Evolutionary conservation across 495 filamentous ascomycete genomes (phyloP), one percentile per base, ranked within the genome.

Genomic region (Chlorociboria aeruginascens): DNA sequence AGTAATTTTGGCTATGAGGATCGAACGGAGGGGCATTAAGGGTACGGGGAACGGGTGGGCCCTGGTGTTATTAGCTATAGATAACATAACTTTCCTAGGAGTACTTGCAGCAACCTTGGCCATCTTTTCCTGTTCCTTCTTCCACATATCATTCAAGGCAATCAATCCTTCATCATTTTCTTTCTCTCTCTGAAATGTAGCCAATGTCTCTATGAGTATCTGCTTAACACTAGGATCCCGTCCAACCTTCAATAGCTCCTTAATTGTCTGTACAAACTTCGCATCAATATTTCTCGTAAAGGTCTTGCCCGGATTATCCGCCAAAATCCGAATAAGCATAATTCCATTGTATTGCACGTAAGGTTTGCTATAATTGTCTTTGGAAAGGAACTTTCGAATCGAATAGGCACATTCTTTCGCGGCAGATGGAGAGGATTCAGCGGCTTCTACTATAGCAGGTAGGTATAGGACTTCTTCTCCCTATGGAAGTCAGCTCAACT

Each of bases 291-390:
- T 88, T 47, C 82, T 73, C 8, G 89, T 92, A 61, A 99, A 97
- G 12, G 79, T 86, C 48, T 70, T 73, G 20, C 92, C 93, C 0
- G 92, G 92, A 63, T 99, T 96, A 61, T 97, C 89, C 46, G 75
- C 70, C 32, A 99, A 70, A 59, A 99, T 99, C 35, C 92, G 82
- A 46, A 89, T 76, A 42, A 99, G 73, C 93, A 97, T 99, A 55
- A 97, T 83, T 44, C 85, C 83, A 68, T 97, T 96, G 71, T 95
- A 96, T 66, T 97, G 92, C 34, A 79, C 76, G 49, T 84, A 76
- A 14, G 81, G 77, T 31, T 71, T 68, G 25, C 67, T 62, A 52
- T 63, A 69, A 61, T 82, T 74, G 39, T 89, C 83, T 35, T 73
- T 77, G 34, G 77, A 71, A 36, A 98, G 71, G 59, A 83, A 87